These are phyloP conservation scores for Infundibulicybe gibba DNA, from an alignment of 768 basidiomycete species.

Conservation along the genomic window DNA sequence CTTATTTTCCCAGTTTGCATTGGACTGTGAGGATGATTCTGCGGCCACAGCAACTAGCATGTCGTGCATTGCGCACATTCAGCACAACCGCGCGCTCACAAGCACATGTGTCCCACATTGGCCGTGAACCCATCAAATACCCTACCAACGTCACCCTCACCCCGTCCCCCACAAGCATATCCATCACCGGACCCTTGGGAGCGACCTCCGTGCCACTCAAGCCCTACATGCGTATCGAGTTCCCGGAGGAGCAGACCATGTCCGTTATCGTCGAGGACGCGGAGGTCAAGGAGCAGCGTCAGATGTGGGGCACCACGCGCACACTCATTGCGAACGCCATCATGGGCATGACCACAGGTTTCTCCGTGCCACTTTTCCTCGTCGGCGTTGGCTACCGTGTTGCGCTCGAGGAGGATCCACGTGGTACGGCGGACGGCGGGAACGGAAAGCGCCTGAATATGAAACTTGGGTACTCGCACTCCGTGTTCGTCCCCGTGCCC, in stretches of 20 bases:
- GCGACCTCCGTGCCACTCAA: slow-evolving; percentile 42
- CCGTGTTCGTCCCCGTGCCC: slow-evolving; percentile 81
- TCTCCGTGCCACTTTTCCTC: slow-evolving; percentile 76
- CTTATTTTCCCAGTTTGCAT: no score
- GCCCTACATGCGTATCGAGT: slow-evolving; percentile 41
- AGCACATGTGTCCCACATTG: slow-evolving; percentile 63
- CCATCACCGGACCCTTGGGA: slow-evolving; percentile 44
- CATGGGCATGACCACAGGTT: slow-evolving; percentile 85
- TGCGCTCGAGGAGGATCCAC: slow-evolving; percentile 76
- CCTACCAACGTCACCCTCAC: slow-evolving; percentile 39
- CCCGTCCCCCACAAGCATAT: slow-evolving; percentile 33
- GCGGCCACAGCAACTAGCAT: slow-evolving; percentile 26
- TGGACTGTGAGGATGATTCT: slow-evolving; percentile 8
- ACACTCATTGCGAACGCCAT: slow-evolving; percentile 89
- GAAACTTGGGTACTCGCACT: slow-evolving; percentile 92
- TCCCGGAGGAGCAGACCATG: slow-evolving; percentile 33
- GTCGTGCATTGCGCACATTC: slow-evolving; percentile 37
- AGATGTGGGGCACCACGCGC: slow-evolving; percentile 95
- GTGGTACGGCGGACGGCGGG: slow-evolving; percentile 52
- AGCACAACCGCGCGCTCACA: slow-evolving; percentile 45
- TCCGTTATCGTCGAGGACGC: slow-evolving; percentile 62
- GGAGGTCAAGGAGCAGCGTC: slow-evolving; percentile 70
- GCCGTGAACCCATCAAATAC: slow-evolving; percentile 52
- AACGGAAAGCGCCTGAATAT: slow-evolving; percentile 74
- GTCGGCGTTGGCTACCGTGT: slow-evolving; percentile 96